Percentiles rank a stretch among this genome's conserved stretches.
Conservation (phyloP, 306 rosid genomes). For the Boehmeria nivea region DNA sequence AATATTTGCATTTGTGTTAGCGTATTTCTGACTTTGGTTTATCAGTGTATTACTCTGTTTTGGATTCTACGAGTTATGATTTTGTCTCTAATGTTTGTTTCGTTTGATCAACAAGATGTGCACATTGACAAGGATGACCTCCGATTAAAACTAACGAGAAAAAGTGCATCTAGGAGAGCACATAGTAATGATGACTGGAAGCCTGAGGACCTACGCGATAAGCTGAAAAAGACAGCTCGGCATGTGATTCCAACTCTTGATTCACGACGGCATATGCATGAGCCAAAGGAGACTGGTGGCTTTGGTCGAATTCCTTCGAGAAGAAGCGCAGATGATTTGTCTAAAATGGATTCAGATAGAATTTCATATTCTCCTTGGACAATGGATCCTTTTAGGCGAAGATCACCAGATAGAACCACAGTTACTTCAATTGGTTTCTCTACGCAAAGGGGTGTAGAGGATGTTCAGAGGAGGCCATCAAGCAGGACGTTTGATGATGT, state of each 20-base stretch:
- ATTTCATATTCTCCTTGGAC: slow-evolving; percentile 76
- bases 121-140: slow-evolving; percentile 72
- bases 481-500: slow-evolving; percentile 50
- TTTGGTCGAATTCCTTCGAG: slow-evolving; percentile 45
- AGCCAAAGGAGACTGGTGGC: slow-evolving; percentile 42
- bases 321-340: slow-evolving; percentile 57
- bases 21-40: slow-evolving; percentile 16
- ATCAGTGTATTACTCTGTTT: slow-evolving; percentile 19
- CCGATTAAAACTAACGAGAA: slow-evolving; percentile 71
- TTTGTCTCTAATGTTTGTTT: slow-evolving; percentile 19
- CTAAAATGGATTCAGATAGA: slow-evolving; percentile 57
- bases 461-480: slow-evolving; percentile 41
- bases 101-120: slow-evolving; percentile 29
- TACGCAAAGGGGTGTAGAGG: slow-evolving; percentile 31
- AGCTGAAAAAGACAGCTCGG: slow-evolving; percentile 55
- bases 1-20: slow-evolving; percentile 19
- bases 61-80: slow-evolving; percentile 12
- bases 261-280: slow-evolving; percentile 33
- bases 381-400: slow-evolving; percentile 55
- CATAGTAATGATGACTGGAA: slow-evolving; percentile 42
- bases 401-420: slow-evolving; percentile 41
- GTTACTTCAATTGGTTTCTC: slow-evolving; percentile 34
- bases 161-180: slow-evolving; percentile 45
- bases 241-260: slow-evolving; percentile 8
- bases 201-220: slow-evolving; percentile 77